Evolutionary conservation across 176 grass and related monocot genomes (phyloP).

Genomic region (Pontederia paniculata): DNA sequence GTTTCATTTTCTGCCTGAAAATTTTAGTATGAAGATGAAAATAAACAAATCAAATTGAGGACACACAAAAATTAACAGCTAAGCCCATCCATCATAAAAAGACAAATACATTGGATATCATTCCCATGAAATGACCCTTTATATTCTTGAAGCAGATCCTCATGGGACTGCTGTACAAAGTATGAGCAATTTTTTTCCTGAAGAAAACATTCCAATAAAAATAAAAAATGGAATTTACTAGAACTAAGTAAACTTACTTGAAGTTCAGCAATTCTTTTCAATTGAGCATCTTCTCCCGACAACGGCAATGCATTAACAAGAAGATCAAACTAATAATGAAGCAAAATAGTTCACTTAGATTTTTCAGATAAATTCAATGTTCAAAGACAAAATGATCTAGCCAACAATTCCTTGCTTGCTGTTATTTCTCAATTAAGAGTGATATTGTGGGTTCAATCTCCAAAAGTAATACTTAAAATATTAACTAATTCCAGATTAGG

Average conservation of each 20-base stretch:
- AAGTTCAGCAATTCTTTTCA: constrained; percentile 75
- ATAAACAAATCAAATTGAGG: not conserved
- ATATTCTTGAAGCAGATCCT: no score
- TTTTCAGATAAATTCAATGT: not conserved
- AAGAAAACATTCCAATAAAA: not conserved
- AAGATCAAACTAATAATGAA: constrained; percentile 62
- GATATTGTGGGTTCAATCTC: no score
- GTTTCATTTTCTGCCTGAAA: constrained; percentile 76
- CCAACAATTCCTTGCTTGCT: not conserved
- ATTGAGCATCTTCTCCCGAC: constrained; percentile 63
- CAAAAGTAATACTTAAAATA: no score
- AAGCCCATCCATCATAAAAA: not conserved
- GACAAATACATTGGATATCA: no score
- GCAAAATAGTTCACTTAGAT: not conserved
- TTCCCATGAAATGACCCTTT: not conserved
- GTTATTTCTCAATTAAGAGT: no score
- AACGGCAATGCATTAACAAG: constrained; percentile 74
- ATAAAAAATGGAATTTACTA: not conserved
- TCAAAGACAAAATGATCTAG: not conserved
- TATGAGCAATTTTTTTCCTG: no score
- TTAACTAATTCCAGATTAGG: no score
- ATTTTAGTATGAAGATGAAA: constrained; percentile 6
- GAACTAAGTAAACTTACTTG: constrained; percentile 31
- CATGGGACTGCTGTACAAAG: no score
- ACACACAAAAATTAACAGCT: not conserved